A percentile compares a stretch with the other conserved stretches of the same genome.
phyloP scores from a whole-genome alignment of 2,329 filamentous ascomycete species.

The Verticillium albo-atrum region DNA sequence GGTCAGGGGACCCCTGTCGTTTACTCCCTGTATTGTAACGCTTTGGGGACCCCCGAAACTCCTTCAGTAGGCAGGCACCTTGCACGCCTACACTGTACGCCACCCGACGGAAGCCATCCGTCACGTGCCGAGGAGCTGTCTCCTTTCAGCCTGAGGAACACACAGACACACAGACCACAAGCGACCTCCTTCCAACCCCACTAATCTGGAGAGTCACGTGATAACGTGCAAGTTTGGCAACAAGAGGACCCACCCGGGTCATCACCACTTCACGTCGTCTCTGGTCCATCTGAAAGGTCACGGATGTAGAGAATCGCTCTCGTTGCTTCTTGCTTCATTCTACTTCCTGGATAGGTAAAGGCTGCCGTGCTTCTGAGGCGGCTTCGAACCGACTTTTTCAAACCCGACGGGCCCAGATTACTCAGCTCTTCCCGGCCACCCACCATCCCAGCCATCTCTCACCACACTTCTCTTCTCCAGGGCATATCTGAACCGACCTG shows the following conservation, averaged over 20 bases:
- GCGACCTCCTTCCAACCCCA: too few relatives aligned
- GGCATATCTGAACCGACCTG: neutral
- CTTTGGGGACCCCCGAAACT: neutral
- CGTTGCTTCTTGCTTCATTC: neutral
- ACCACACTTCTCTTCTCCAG: neutral
- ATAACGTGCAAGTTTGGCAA: conserved; percentile 7
- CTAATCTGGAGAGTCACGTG: conserved; percentile 2
- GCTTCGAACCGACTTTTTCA: too few relatives aligned
- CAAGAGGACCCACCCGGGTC: neutral
- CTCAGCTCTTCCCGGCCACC: neutral
- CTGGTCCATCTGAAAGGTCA: neutral
- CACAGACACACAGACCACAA: too few relatives aligned
- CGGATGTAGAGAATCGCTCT: too few relatives aligned
- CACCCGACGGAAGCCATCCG: too few relatives aligned
- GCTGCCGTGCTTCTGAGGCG: neutral
- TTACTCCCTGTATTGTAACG: neutral
- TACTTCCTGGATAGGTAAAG: neutral
- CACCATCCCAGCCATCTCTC: conserved; percentile 2
- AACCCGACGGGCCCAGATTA: too few relatives aligned
- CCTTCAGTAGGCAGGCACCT: too few relatives aligned
- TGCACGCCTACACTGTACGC: too few relatives aligned
- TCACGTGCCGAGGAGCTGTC: too few relatives aligned
- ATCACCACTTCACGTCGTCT: neutral
- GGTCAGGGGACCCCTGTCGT: neutral
- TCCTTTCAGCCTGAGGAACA: too few relatives aligned